A percentile compares a stretch with the other conserved stretches of the same genome.
phyloP scores from a whole-genome alignment of 78 protist species.

The Cyanophora paradoxa region DNA sequence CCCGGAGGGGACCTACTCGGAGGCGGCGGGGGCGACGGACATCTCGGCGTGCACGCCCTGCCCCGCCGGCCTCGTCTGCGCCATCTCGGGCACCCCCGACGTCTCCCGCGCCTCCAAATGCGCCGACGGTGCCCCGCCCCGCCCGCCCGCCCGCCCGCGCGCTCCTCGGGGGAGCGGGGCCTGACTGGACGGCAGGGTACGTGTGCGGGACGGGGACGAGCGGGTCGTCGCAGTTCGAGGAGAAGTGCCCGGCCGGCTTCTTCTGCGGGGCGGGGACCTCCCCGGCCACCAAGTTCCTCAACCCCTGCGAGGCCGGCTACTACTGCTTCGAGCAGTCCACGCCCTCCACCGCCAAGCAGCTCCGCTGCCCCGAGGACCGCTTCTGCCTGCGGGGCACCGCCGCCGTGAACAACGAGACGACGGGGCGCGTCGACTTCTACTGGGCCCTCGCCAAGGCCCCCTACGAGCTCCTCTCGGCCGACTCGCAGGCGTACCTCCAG shows the following conservation, averaged over 20 bases:
- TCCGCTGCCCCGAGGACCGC: too few species aligned
- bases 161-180: too few species aligned
- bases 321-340: neutral
- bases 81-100: neutral
- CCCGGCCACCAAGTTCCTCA: neutral
- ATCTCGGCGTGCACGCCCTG: neutral
- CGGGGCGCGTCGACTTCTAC: too few species aligned
- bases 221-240: neutral
- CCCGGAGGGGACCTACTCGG: conserved; percentile 5
- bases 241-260: neutral
- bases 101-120: neutral
- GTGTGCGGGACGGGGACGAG: neutral
- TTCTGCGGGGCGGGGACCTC: neutral
- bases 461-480: too few species aligned
- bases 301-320: neutral
- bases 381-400: too few species aligned
- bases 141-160: too few species aligned
- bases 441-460: too few species aligned
- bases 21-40: neutral
- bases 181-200: too few species aligned
- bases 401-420: too few species aligned
- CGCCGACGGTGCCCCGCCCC: too few species aligned
- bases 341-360: neutral
- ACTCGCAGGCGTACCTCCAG: too few species aligned
- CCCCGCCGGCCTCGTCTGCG: conserved; percentile 6